Percentiles rank a stretch among this genome's conserved stretches.
These are phyloP conservation scores for Mortierella sp. DNA, from an alignment of 371 early-diverging fungal genomes.

Conservation along the genomic window DNA sequence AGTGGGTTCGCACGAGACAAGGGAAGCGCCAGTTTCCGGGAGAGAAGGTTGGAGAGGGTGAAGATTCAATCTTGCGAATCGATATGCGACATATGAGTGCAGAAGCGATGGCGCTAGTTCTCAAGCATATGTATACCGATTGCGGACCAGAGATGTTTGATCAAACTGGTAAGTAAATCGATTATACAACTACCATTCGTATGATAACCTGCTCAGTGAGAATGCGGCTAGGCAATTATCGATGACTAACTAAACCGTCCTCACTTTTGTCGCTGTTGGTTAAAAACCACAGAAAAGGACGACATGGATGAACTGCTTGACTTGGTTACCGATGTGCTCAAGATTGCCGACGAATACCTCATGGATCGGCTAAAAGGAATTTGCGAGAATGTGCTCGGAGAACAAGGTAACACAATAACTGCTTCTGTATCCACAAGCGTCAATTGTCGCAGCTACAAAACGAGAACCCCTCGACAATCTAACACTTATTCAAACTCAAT, in stretches of 20 bases:
- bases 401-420: constrained; percentile 42
- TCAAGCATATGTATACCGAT: constrained; percentile 71
- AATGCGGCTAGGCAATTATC: background rate
- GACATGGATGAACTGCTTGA: constrained; percentile 65
- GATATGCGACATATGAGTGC: constrained; percentile 64
- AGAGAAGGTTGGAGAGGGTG: background rate
- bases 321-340: constrained; percentile 68
- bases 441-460: too few species aligned
- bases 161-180: constrained; percentile 31
- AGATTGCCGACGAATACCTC: constrained; percentile 76
- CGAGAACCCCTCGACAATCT: too few species aligned
- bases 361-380: constrained; percentile 70
- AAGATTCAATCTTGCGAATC: constrained; percentile 47
- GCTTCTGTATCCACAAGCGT: background rate
- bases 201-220: background rate
- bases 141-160: constrained; percentile 62
- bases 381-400: constrained; percentile 65
- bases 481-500: background rate
- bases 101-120: constrained; percentile 63
- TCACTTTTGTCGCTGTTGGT: background rate
- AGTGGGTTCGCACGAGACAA: constrained; percentile 67
- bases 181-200: background rate
- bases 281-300: constrained; percentile 45
- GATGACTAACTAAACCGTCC: background rate
- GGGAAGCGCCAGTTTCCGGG: constrained; percentile 8